These are phyloP conservation scores for Eucommia ulmoides DNA, from an alignment of 257 asterid species.

Conservation along the genomic window DNA sequence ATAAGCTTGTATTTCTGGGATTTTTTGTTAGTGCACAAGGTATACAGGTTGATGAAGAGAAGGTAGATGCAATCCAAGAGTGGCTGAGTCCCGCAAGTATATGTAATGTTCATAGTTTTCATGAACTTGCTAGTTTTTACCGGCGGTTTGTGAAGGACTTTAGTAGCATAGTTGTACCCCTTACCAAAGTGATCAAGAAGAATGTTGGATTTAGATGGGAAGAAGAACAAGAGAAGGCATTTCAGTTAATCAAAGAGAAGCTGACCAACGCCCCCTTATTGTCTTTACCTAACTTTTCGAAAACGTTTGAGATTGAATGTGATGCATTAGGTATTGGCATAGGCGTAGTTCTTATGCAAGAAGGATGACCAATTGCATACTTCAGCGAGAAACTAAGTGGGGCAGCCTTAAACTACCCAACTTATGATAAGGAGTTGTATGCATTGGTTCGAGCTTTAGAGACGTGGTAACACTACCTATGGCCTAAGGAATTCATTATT, in stretches of 20 bases:
- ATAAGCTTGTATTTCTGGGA: background rate
- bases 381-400: background rate
- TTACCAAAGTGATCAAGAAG: background rate
- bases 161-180: background rate
- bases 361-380: background rate
- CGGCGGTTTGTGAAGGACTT: background rate
- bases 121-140: background rate
- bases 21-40: background rate
- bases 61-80: background rate
- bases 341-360: background rate
- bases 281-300: background rate
- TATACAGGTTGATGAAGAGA: background rate
- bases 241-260: background rate
- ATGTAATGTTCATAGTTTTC: background rate
- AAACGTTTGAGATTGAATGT: background rate
- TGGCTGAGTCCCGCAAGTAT: background rate
- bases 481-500: background rate
- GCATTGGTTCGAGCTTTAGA: background rate
- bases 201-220: background rate
- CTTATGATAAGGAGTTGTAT: slow-evolving; percentile 5
- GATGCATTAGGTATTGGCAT: background rate
- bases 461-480: slow-evolving; percentile 1
- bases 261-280: background rate
- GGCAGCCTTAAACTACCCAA: background rate
- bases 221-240: background rate